Evolutionary conservation across 148 eudicot species (phyloP), one percentile per base, ranked within the genome.

Genomic region (Hydrangea macrophylla): DNA sequence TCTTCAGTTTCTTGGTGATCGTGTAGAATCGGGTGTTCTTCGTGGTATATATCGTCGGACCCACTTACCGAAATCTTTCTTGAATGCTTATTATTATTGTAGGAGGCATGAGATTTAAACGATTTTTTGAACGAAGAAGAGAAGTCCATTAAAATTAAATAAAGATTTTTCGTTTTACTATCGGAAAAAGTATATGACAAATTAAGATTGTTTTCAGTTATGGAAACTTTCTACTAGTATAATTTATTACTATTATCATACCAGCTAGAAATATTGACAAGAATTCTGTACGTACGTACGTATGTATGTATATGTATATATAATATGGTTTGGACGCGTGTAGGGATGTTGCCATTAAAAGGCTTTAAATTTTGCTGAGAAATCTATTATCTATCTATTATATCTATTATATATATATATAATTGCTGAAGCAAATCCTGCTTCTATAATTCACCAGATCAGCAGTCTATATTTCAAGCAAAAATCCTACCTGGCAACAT

Each of bases 21-120:
- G 32, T 75, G 67, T 27, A 80, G 72, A 28, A 83, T 85, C 10
- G 81, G 82, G 27, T 73, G 79, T 10, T 85, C 71, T 23, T 64
- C 79, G 48, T 65, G 66, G 69, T 22, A 1, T 53, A 24, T 0
- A 68, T 73, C 65, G 55, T 58, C 74, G 36, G 7, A 58, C 23
- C 36, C 30, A 17, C 37, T 42, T 0, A 37, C 55, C 6, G 72
- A 74, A 12, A 68, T 73, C 28, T 37, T 12, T 39, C 73, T 35
- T 8, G 64, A 30, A 33, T 71, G 76, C 37, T 55, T n/a, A n/a
- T n/a, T n/a, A n/a, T n/a, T n/a, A n/a, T n/a, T 69, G 58, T 53
- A 45, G 9, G 78, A 74, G 37, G 39, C 50, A 36, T 76, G 70
- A 15, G 81, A 69, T 69, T 64, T 73, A 15, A 58, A 58, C 27